Conservation (phyloP, 495 filamentous ascomycete genomes). For the Penicillium desertorum region DNA sequence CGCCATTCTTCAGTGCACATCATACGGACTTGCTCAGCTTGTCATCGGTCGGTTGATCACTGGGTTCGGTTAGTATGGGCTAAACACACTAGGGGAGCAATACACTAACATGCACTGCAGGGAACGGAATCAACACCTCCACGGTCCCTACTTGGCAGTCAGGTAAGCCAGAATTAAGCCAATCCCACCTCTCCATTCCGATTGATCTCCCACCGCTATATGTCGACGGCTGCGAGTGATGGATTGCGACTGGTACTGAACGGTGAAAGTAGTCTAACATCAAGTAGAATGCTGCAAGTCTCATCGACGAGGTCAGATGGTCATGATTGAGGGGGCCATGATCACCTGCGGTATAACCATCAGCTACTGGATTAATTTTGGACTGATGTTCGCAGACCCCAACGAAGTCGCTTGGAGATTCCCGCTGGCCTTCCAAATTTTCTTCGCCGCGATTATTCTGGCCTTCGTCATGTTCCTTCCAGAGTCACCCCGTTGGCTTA, state of each 20-base stretch:
- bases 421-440: conserved; percentile 70
- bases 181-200: not conserved
- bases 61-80: conserved; percentile 51
- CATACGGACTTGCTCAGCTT: conserved; percentile 62
- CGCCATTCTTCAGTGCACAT: conserved; percentile 61
- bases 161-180: conserved; percentile 3
- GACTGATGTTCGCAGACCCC: conserved; percentile 62
- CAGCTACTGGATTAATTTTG: conserved; percentile 76
- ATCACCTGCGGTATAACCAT: conserved; percentile 72
- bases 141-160: conserved; percentile 78
- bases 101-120: conserved; percentile 7
- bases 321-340: conserved; percentile 76
- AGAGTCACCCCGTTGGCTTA: conserved; percentile 74
- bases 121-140: conserved; percentile 62
- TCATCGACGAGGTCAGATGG: conserved; percentile 70
- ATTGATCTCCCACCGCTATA: not conserved
- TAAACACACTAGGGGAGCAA: too few species aligned
- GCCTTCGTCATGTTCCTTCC: conserved; percentile 62
- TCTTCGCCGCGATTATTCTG: conserved; percentile 63
- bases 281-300: conserved; percentile 64
- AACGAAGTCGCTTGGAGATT: conserved; percentile 70
- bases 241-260: not conserved
- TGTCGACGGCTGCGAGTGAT: not conserved
- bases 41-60: conserved; percentile 62
- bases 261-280: not conserved